Evolutionary conservation across 78 protist genomes (phyloP), one percentile per base, ranked within the genome.

Genomic region (Trichosphaerium sp.): DNA sequence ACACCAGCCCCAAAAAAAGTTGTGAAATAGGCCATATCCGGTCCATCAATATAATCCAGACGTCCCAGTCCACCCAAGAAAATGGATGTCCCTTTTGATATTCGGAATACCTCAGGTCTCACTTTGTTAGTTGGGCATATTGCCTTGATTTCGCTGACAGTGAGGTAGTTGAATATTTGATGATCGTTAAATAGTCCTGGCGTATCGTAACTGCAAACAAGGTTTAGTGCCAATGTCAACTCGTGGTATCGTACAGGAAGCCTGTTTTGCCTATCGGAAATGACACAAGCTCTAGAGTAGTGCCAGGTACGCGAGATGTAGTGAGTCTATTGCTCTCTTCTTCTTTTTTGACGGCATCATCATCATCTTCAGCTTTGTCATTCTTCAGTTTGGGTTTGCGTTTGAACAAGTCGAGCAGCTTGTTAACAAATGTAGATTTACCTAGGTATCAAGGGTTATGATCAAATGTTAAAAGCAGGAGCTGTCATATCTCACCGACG

Each of bases 161-260:
- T n/a, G 7, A 74, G 40, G 3, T 44, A 15, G n/a, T 74, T 74
- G 1, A 63, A 48, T 44, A 74, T 74, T 54, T 74, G 80, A 40
- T 31, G 15, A 23, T 73, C 75, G 49, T 63, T 74, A 15, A 67
- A 73, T 18, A 74, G 42, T 49, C 80, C 80, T 4, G 80, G 80
- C 28, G 80, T 74, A 63, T 74, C 80, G n/a, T n/a, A n/a, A n/a
- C n/a, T n/a, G n/a, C n/a, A 56, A 74, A 74, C 7, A 74, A 29
- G 2, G 42, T 63, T 18, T 73, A 47, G n/a, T 74, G n/a, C n/a
- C n/a, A n/a, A n/a, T n/a, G n/a, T n/a, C n/a, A n/a, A n/a, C n/a
- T n/a, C n/a, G n/a, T n/a, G n/a, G n/a, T n/a, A n/a, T n/a, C n/a
- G n/a, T n/a, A n/a, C n/a, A n/a, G n/a, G n/a, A n/a, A n/a, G n/a